Conservation (phyloP, 2,329 filamentous ascomycete species). For the Emydomyces testavorans region DNA sequence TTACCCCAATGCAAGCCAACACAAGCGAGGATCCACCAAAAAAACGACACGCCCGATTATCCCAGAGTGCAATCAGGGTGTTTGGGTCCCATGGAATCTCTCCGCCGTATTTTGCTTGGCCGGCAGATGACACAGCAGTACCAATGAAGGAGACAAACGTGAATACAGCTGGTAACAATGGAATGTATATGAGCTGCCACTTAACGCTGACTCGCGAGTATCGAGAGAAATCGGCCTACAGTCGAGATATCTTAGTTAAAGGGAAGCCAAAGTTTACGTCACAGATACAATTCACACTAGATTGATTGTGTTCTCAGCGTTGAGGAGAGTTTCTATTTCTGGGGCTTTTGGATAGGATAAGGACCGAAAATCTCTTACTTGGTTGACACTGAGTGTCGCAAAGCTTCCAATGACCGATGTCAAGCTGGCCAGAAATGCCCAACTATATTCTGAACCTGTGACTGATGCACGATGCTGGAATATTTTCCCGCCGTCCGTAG, state of each 20-base stretch:
- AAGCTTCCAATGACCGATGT: constrained; percentile 42
- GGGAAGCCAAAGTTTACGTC: constrained; percentile 21
- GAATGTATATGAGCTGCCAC: constrained; percentile 32
- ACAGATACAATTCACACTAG: too few species aligned
- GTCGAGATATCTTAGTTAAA: neutral
- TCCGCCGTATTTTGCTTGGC: constrained; percentile 23
- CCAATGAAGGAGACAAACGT: constrained; percentile 18
- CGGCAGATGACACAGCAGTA: constrained; percentile 27
- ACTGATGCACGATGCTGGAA: constrained; percentile 1
- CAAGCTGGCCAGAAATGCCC: constrained; percentile 45
- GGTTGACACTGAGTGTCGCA: constrained; percentile 43
- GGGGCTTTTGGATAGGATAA: constrained; percentile 34
- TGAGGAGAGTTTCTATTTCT: too few species aligned
- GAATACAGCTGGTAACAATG: constrained; percentile 1
- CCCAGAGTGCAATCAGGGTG: constrained; percentile 31
- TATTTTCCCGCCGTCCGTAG: constrained; percentile 4
- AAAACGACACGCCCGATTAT: constrained; percentile 31
- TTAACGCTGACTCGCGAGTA: constrained; percentile 33
- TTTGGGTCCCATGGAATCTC: constrained; percentile 37
- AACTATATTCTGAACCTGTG: constrained; percentile 28
- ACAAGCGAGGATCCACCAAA: constrained; percentile 39
- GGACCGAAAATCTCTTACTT: constrained; percentile 24
- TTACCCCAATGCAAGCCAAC: constrained; percentile 37
- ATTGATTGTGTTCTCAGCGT: too few species aligned
- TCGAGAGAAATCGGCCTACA: constrained; percentile 34